phyloP scores from a whole-genome alignment of 192 early-diverging fungal genomes.

The Entrophospora sp. region DNA sequence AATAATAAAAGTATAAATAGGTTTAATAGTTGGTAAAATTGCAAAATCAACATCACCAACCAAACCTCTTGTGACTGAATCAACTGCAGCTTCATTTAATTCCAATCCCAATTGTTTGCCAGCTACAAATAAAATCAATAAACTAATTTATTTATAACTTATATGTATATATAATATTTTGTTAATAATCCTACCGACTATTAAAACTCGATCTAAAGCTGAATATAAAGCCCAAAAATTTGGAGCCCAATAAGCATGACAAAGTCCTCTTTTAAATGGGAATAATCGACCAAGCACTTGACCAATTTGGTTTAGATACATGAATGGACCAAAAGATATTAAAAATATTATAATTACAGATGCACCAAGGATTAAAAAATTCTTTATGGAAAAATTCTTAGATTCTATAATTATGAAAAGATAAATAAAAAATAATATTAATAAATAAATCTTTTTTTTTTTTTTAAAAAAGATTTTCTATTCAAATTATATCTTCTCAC shows the following conservation, averaged over 20 bases:
- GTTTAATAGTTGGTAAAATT: constrained; percentile 63
- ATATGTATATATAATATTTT: constrained; percentile 8
- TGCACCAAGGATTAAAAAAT: constrained; percentile 56
- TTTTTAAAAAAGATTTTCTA: too few species aligned
- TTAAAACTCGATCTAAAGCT: constrained; percentile 63
- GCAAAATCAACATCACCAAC: constrained; percentile 84
- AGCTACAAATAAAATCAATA: constrained; percentile 14
- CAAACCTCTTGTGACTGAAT: constrained; percentile 76
- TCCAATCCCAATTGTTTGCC: constrained; percentile 26
- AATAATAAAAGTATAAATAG: constrained; percentile 60
- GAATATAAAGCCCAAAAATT: constrained; percentile 96
- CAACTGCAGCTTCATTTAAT: constrained; percentile 37
- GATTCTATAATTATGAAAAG: neutral
- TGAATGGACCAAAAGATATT: constrained; percentile 78
- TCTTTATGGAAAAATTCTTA: constrained; percentile 20
- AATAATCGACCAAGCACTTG: constrained; percentile 79
- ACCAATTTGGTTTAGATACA: constrained; percentile 55
- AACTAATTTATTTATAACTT: neutral
- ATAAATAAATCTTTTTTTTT: neutral
- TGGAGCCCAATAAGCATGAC: constrained; percentile 95
- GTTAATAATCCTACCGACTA: constrained; percentile 37
- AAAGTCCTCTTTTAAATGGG: constrained; percentile 93
- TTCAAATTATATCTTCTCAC: too few species aligned
- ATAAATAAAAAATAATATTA: neutral
- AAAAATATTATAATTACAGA: constrained; percentile 62